These are phyloP conservation scores for Antitrichia curtipendula DNA, from an alignment of 225 moss, liverwort and hornwort genomes.

Conservation along the genomic window DNA sequence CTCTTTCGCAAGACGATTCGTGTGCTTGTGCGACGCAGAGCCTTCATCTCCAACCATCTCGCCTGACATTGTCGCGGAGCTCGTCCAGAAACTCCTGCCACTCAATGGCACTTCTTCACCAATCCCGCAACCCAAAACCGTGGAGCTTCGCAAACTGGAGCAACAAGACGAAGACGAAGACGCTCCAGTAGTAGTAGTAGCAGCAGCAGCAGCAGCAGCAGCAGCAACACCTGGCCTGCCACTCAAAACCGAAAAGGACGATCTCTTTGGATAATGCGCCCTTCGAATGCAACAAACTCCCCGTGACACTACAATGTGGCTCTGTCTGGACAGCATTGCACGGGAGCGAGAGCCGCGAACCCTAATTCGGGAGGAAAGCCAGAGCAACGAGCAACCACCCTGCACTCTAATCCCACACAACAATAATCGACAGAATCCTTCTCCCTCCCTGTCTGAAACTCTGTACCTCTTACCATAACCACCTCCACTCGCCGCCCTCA, in stretches of 20 bases:
- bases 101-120: neutral
- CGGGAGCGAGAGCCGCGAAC: neutral
- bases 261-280: conserved; percentile 6
- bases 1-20: conserved; percentile 78
- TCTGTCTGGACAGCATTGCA: conserved; percentile 45
- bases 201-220: neutral
- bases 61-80: conserved; percentile 30
- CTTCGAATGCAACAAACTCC: conserved; percentile 21
- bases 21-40: conserved; percentile 33
- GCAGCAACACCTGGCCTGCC: conserved; percentile 11
- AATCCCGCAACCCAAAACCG: neutral
- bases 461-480: neutral
- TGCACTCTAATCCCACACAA: neutral
- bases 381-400: neutral
- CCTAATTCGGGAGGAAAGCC: neutral
- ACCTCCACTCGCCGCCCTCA: neutral
- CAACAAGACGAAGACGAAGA: neutral
- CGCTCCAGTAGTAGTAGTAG: neutral
- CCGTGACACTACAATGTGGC: conserved; percentile 22
- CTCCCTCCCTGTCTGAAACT: neutral
- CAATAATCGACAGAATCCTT: neutral
- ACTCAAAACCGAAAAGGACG: conserved; percentile 17
- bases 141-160: neutral
- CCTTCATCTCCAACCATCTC: conserved; percentile 17
- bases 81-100: neutral